Conservation (phyloP, 2,329 filamentous ascomycete species). For the Stachybotrys chlorohalonatus region DNA sequence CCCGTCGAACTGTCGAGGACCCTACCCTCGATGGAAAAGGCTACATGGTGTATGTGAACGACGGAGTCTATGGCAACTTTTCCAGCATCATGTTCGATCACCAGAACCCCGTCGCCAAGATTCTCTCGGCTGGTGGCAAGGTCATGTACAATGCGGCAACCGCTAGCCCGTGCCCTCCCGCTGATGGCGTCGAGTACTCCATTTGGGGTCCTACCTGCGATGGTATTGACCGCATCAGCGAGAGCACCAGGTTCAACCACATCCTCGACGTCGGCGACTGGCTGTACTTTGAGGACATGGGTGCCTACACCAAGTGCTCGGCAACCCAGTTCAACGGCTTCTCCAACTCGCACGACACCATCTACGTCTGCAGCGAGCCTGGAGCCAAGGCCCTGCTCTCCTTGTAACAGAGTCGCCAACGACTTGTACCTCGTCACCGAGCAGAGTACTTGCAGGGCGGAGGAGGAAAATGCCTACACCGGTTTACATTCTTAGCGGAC, state of each 20-base stretch:
- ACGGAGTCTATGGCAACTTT: slow-evolving; percentile 97
- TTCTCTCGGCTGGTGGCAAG: slow-evolving; percentile 56
- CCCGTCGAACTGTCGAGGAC: slow-evolving; percentile 78
- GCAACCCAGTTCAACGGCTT: slow-evolving; percentile 98
- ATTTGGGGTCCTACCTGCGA: slow-evolving; percentile 98
- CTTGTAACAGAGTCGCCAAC: slow-evolving; percentile 6
- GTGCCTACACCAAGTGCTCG: slow-evolving; percentile 96
- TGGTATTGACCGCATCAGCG: slow-evolving; percentile 88
- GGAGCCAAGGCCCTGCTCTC: slow-evolving; percentile 66
- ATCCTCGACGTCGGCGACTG: slow-evolving; percentile 88
- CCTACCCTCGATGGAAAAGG: slow-evolving; percentile 55
- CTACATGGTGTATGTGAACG: slow-evolving; percentile 97
- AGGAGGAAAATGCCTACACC: neutral
- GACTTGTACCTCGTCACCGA: neutral
- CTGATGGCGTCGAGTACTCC: slow-evolving; percentile 68
- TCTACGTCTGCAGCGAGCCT: slow-evolving; percentile 91
- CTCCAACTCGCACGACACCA: slow-evolving; percentile 80
- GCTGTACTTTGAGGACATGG: slow-evolving; percentile 99
- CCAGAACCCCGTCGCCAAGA: slow-evolving; percentile 78
- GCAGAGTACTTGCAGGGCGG: neutral
- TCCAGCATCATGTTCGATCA: slow-evolving; percentile 99
- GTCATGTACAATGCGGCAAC: slow-evolving; percentile 48
- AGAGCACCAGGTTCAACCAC: slow-evolving; percentile 67
- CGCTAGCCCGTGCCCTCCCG: slow-evolving; percentile 35
- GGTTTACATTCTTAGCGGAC: neutral